Conservation (phyloP, 495 filamentous ascomycete species). For the Penicillium dipodomyicola region DNA sequence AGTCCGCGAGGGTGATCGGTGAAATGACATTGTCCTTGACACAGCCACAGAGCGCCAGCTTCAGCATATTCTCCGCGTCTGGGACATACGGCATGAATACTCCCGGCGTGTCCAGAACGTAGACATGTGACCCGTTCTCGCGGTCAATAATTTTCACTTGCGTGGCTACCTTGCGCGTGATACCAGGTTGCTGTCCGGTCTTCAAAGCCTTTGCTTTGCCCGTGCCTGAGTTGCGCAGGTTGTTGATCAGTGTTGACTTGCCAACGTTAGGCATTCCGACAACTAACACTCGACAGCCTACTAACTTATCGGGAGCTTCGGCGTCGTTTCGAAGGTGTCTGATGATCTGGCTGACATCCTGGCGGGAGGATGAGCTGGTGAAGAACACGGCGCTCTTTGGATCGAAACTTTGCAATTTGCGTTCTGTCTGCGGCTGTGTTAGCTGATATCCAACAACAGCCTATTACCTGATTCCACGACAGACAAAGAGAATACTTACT, state of each 20-base stretch:
- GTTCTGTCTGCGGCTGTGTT: constrained; percentile 31
- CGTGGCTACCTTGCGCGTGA: constrained; percentile 80
- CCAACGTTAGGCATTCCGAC: constrained; percentile 97
- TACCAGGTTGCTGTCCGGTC: constrained; percentile 83
- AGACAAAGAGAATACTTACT: constrained; percentile 23
- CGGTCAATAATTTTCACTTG: constrained; percentile 76
- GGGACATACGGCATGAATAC: constrained; percentile 92
- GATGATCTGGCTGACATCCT: constrained; percentile 54
- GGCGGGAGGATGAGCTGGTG: constrained; percentile 50
- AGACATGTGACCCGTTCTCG: constrained; percentile 53
- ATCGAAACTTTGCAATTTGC: constrained; percentile 59
- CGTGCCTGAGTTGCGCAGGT: constrained; percentile 67
- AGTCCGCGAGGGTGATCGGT: constrained; percentile 76
- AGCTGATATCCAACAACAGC: background rate
- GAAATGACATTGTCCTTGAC: constrained; percentile 86
- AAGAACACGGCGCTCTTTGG: constrained; percentile 61
- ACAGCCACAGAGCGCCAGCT: constrained; percentile 82
- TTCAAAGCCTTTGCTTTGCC: constrained; percentile 71
- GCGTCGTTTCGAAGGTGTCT: constrained; percentile 52
- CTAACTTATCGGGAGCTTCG: constrained; percentile 49
- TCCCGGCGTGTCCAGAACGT: constrained; percentile 73
- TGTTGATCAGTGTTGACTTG: constrained; percentile 86
- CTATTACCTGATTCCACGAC: background rate
- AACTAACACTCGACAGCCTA: constrained; percentile 75
- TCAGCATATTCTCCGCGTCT: constrained; percentile 83